Percentiles rank a stretch among this genome's conserved stretches.
Conservation (phyloP, 78 protist species). For the Tieghemostelium lacteum region DNA sequence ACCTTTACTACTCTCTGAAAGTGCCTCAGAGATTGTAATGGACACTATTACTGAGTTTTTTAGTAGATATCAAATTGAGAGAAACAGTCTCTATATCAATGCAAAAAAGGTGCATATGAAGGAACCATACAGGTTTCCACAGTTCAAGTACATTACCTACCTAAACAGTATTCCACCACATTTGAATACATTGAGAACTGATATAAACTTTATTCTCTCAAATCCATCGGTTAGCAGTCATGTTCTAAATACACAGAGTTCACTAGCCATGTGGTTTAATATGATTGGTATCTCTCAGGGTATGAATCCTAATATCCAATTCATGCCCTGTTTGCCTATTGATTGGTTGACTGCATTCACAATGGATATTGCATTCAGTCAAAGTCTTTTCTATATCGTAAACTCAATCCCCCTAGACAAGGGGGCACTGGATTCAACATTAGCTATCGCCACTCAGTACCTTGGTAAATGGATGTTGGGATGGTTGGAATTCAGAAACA, state of each 20-base stretch:
- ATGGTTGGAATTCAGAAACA: slow-evolving; percentile 39
- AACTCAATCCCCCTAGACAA: background rate
- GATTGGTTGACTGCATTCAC: slow-evolving; percentile 60
- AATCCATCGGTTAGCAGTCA: background rate
- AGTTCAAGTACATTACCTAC: background rate
- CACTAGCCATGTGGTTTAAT: slow-evolving; percentile 25
- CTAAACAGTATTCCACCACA: background rate
- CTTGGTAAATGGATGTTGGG: slow-evolving; percentile 73
- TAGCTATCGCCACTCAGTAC: slow-evolving; percentile 19
- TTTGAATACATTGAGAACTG: slow-evolving; percentile 11
- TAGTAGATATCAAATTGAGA: background rate
- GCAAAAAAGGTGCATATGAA: background rate
- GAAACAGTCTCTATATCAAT: background rate
- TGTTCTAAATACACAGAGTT: background rate
- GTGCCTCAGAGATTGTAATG: slow-evolving; percentile 37
- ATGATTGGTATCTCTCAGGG: slow-evolving; percentile 57
- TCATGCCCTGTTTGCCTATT: background rate
- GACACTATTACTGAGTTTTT: slow-evolving; percentile 38
- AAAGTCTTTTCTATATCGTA: slow-evolving; percentile 38
- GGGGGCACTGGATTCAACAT: background rate
- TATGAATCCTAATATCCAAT: slow-evolving; percentile 57
- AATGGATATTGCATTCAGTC: slow-evolving; percentile 28
- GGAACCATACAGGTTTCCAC: slow-evolving; percentile 11
- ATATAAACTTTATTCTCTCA: slow-evolving; percentile 50
- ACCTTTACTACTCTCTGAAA: background rate